These are phyloP conservation scores for Lactarius vividus DNA, from an alignment of 768 basidiomycete genomes.

Conservation along the genomic window DNA sequence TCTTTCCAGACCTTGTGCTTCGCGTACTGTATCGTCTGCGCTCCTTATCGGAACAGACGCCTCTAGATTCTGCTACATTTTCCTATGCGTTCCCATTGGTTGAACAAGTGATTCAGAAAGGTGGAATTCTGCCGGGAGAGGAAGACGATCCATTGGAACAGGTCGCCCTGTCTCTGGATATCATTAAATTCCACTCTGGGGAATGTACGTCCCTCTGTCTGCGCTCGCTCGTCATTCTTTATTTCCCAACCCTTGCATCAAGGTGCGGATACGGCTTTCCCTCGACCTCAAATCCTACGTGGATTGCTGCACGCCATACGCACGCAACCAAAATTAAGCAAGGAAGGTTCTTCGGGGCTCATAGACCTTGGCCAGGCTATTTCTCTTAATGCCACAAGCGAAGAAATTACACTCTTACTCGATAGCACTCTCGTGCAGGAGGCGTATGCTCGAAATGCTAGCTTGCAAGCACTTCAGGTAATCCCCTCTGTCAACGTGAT, in stretches of 20 bases:
- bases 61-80: conserved; percentile 85
- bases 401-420: conserved; percentile 67
- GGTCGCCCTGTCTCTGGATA: conserved; percentile 65
- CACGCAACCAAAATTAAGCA: conserved; percentile 75
- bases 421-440: conserved; percentile 80
- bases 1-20: conserved; percentile 62
- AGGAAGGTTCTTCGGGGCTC: conserved; percentile 79
- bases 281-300: conserved; percentile 65
- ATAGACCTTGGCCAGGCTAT: conserved; percentile 81
- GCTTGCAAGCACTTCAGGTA: conserved; percentile 89
- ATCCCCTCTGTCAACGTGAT: background rate
- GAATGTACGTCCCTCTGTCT: conserved; percentile 55
- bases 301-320: conserved; percentile 70
- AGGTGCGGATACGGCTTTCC: conserved; percentile 75
- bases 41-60: conserved; percentile 72
- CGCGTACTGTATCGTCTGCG: conserved; percentile 85
- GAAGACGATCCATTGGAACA: conserved; percentile 82
- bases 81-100: conserved; percentile 78
- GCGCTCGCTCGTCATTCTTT: background rate
- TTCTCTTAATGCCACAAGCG: conserved; percentile 53
- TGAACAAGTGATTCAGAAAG: conserved; percentile 59
- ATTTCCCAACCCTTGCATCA: conserved; percentile 13
- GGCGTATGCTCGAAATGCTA: conserved; percentile 81
- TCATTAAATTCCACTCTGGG: conserved; percentile 67
- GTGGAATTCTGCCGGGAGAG: conserved; percentile 63